Conservation (phyloP, 139 green algal species). For the Chlorella sp. region DNA sequence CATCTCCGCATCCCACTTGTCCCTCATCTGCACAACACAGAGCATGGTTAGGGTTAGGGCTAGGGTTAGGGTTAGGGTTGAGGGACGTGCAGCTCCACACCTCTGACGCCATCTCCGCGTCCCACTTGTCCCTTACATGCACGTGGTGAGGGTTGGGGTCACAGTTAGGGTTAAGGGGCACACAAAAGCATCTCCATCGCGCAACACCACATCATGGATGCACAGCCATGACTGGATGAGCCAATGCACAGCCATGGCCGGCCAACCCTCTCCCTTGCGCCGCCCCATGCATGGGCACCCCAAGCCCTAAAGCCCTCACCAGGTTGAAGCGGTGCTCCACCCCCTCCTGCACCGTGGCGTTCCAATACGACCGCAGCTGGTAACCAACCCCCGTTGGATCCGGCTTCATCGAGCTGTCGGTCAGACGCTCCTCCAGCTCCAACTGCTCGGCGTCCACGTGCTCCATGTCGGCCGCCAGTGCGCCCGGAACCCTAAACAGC, state of each 20-base stretch:
- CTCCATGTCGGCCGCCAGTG: slow-evolving; percentile 1
- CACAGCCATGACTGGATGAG: no score
- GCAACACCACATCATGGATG: no score
- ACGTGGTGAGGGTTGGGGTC: no score
- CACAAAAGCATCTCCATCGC: no score
- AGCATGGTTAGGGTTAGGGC: no score
- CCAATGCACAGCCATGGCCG: no score
- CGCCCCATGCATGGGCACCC: no score
- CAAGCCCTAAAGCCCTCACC: no score
- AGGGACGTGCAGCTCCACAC: no score
- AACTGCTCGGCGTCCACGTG: slow-evolving; percentile 4
- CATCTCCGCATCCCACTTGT: neutral
- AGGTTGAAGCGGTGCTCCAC: neutral
- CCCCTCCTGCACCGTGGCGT: neutral
- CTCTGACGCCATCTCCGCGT: neutral
- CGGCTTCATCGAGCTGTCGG: neutral
- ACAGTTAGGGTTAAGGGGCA: no score
- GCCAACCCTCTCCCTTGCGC: no score
- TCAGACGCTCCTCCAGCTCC: neutral
- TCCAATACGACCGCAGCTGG: neutral
- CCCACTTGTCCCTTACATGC: neutral
- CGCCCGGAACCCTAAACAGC: neutral
- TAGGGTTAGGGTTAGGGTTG: no score
- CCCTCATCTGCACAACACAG: neutral
- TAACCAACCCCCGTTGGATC: neutral